Evolutionary conservation across 192 early-diverging fungal species (phyloP), one percentile per base, ranked within the genome.

Genomic region (Podila epigama): DNA sequence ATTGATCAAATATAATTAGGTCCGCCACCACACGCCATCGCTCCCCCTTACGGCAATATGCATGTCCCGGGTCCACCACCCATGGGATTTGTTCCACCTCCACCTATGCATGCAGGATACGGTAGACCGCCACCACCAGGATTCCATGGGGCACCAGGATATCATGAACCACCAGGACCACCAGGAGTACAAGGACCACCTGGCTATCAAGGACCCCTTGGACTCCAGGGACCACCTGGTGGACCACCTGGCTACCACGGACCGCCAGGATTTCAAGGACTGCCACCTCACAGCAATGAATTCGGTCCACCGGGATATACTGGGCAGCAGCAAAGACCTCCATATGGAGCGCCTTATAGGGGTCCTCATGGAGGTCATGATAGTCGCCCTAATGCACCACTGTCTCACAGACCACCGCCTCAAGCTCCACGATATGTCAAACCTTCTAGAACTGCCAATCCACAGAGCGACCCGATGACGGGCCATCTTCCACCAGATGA

Each of bases 401-500:
- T 60, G 34, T 50, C 63, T 39, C 59, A 52, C 8, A 58, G 64
- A 44, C 65, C 61, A n/a, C 69, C 67, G 0, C 67, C 70, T 60
- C 50, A 27, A 8, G 44, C 70, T 41, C 27, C 51, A 20, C 55
- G 60, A 22, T 77, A 68, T 44, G 50, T 68, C 11, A 77, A 64
- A 36, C 66, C 73, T 2, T 48, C 61, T n/a, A 40, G 73, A 11
- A 68, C 66, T 27, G 44, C 66, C 22, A 60, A 77, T 10, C 66
- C 73, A 27, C 73, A 77, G 33, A 77, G 66, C n/a, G 73, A 77
- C 44, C 73, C 73, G 25, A 77, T 77, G 73, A 77, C 73, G 12
- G 73, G 73, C 11, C 73, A 77, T 52, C 44, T 77, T 13, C 73
- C 73, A 7, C 59, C 50, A 12, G 73, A 77, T 33, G 66, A 77